Percentiles rank a stretch among this genome's conserved stretches.
phyloP scores from a whole-genome alignment of 495 filamentous ascomycete species.

The Staphylotrichum tortipilum region DNA sequence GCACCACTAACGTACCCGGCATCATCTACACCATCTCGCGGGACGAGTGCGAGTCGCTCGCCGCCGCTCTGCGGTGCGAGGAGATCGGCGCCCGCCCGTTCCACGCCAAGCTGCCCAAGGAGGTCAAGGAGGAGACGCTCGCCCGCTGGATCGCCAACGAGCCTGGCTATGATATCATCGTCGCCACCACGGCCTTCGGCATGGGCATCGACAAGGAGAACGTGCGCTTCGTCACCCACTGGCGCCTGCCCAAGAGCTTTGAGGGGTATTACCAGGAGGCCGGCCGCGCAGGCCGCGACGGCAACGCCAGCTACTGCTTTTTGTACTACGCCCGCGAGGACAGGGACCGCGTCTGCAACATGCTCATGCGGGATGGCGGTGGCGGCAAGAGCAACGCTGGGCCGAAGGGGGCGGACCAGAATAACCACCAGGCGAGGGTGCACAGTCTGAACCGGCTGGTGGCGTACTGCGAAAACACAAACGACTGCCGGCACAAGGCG shows the following conservation, averaged over 20 bases:
- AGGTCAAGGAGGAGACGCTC: constrained; percentile 55
- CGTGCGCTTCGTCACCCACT: constrained; percentile 89
- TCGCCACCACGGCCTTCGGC: constrained; percentile 91
- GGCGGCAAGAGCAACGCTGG: constrained; percentile 26
- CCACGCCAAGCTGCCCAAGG: constrained; percentile 55
- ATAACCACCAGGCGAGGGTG: constrained; percentile 26
- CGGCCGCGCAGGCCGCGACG: constrained; percentile 82
- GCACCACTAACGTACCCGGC: constrained; percentile 60
- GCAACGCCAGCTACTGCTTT: constrained; percentile 75
- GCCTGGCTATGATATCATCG: constrained; percentile 75
- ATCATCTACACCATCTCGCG: constrained; percentile 86
- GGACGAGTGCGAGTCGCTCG: constrained; percentile 65
- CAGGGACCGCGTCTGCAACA: constrained; percentile 60
- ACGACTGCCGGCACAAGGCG: constrained; percentile 61
- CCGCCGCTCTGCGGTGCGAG: constrained; percentile 50
- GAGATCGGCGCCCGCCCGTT: constrained; percentile 63
- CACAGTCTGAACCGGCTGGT: constrained; percentile 52
- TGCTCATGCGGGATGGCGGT: constrained; percentile 42
- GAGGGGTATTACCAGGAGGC: constrained; percentile 96
- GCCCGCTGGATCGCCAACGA: constrained; percentile 67
- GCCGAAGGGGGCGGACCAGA: constrained; percentile 7
- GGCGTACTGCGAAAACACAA: constrained; percentile 71
- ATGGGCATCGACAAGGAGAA: constrained; percentile 97
- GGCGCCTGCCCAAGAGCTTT: constrained; percentile 84
- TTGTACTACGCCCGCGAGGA: constrained; percentile 85